Conservation (phyloP, 495 filamentous ascomycete genomes). For the Hypoxylon perforatum region DNA sequence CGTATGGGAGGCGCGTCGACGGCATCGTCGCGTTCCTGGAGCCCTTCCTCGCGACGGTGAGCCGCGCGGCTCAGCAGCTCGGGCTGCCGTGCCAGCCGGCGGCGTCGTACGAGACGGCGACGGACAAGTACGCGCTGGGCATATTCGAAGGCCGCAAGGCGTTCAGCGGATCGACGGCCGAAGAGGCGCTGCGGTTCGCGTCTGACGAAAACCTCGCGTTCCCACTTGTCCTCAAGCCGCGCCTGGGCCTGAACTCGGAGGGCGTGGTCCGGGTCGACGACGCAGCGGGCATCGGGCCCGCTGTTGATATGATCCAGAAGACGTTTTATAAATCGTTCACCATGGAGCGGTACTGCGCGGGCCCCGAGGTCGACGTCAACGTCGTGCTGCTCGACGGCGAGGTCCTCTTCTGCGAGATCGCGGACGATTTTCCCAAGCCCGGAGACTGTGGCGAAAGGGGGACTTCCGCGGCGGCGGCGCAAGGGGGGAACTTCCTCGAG, state of each 20-base stretch:
- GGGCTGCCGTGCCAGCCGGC: constrained; percentile 47
- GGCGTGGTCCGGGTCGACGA: constrained; percentile 55
- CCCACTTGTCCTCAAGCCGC: constrained; percentile 61
- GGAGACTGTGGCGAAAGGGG: constrained; percentile 49
- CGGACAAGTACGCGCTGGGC: constrained; percentile 57
- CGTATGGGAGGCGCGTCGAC: constrained; percentile 50
- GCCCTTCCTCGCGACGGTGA: constrained; percentile 52
- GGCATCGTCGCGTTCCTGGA: constrained; percentile 55
- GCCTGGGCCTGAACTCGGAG: constrained; percentile 54
- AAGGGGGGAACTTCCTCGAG: constrained; percentile 52
- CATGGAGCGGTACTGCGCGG: constrained; percentile 44
- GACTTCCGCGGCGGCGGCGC: constrained; percentile 27
- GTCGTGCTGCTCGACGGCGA: constrained; percentile 61
- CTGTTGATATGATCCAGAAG: constrained; percentile 42
- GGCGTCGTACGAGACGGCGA: constrained; percentile 53
- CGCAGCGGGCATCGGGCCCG: constrained; percentile 40
- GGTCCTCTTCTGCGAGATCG: constrained; percentile 61
- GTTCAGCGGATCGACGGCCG: constrained; percentile 35
- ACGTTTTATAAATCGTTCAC: constrained; percentile 37
- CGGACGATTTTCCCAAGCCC: constrained; percentile 62
- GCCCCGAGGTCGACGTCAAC: constrained; percentile 67
- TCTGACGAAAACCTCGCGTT: constrained; percentile 39
- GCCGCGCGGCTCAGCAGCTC: constrained; percentile 46
- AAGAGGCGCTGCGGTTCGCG: constrained; percentile 22
- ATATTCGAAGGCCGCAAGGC: constrained; percentile 47